phyloP scores from a whole-genome alignment of 352 stramenopile genomes.

The Plasmopara viticola region DNA sequence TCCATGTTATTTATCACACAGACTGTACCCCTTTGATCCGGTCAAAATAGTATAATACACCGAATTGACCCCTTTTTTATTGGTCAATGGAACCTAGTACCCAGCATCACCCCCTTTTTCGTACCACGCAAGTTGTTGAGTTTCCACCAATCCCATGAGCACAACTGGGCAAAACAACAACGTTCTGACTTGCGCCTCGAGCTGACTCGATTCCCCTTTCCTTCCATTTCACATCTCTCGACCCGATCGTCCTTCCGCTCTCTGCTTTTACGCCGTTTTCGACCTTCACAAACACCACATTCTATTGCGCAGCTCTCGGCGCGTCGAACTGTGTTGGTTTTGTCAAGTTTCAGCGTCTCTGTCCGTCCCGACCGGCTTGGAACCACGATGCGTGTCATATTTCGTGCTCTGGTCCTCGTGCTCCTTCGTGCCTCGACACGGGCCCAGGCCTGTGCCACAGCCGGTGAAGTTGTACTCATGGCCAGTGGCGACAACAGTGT shows the following conservation, averaged over 20 bases:
- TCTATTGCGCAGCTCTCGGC: constrained; percentile 1
- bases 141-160: no score
- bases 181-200: background rate
- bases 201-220: constrained; percentile 13
- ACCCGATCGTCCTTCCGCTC: background rate
- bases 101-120: no score
- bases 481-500: constrained; percentile 23
- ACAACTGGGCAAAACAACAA: no score
- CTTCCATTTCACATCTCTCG: constrained; percentile 4
- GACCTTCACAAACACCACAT: constrained; percentile 8
- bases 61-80: no score
- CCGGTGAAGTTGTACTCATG: constrained; percentile 35
- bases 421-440: constrained; percentile 4
- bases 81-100: no score
- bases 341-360: background rate
- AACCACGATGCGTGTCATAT: constrained; percentile 3
- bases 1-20: no score
- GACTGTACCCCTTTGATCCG: no score
- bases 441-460: constrained; percentile 25
- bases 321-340: constrained; percentile 6
- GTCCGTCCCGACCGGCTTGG: background rate
- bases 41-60: no score
- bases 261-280: constrained; percentile 5
- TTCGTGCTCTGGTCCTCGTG: constrained; percentile 4
- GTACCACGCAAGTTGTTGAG: no score